A percentile compares a stretch with the other conserved stretches of the same genome.
These are phyloP conservation scores for Leishmania turanica DNA, from an alignment of 208 protist genomes.

Conservation along the genomic window DNA sequence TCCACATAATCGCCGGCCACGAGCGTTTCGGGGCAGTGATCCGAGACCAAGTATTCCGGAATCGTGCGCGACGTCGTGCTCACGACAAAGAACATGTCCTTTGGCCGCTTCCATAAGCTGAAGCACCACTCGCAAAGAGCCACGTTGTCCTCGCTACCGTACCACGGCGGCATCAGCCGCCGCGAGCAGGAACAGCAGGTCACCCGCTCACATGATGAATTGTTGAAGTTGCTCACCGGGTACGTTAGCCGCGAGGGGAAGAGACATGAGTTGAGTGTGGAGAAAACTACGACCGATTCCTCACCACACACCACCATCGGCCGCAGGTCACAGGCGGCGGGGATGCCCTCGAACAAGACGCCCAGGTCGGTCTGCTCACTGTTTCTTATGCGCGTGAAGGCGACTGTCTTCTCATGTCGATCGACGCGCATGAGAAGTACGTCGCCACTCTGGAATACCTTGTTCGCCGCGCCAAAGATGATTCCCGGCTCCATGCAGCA, in stretches of 20 bases:
- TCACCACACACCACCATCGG: conserved; percentile 71
- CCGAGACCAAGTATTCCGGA: conserved; percentile 72
- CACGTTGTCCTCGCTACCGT: conserved; percentile 63
- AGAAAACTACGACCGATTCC: conserved; percentile 83
- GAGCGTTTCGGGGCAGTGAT: conserved; percentile 52
- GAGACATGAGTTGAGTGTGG: conserved; percentile 60
- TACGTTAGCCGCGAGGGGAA: conserved; percentile 81
- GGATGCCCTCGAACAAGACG: conserved; percentile 79
- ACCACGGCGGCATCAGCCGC: conserved; percentile 52
- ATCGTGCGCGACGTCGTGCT: conserved; percentile 21
- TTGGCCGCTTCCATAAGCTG: conserved; percentile 76
- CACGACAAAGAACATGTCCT: conserved; percentile 66
- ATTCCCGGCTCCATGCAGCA: conserved; percentile 84
- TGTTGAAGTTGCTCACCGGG: conserved; percentile 56
- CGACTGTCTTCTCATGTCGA: conserved; percentile 57
- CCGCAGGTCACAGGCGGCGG: conserved; percentile 43
- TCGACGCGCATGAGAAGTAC: conserved; percentile 71
- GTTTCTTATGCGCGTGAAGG: conserved; percentile 72
- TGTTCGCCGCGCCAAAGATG: conserved; percentile 70
- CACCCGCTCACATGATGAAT: conserved; percentile 26
- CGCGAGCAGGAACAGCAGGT: conserved; percentile 29
- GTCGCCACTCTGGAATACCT: conserved; percentile 75
- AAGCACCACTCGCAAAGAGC: conserved; percentile 82
- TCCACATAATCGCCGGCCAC: conserved; percentile 63
- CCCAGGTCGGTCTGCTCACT: conserved; percentile 73